Percentiles rank a stretch among this genome's conserved stretches.
These are phyloP conservation scores for Pyrenochaeta sp. DNA, from an alignment of 2,329 filamentous ascomycete genomes.

Conservation along the genomic window DNA sequence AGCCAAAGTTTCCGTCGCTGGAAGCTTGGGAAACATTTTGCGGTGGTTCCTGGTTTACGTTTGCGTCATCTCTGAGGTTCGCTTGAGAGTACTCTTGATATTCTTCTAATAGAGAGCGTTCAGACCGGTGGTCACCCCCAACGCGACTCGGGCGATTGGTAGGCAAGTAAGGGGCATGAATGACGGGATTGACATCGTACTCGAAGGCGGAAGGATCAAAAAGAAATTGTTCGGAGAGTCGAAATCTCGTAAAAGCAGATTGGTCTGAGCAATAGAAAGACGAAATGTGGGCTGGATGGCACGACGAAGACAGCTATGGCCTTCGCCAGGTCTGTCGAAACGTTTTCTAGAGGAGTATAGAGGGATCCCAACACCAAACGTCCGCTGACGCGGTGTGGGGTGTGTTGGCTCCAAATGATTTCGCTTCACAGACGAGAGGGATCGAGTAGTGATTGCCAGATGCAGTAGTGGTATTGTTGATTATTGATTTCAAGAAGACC, in stretches of 20 bases:
- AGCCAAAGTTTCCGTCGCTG: not conserved
- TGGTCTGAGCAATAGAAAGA: not conserved
- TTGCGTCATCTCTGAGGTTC: not conserved
- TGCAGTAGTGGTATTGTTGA: not conserved
- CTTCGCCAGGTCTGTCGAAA: not conserved
- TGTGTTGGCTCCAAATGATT: not conserved
- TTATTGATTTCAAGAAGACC: not conserved
- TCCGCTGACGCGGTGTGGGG: not conserved
- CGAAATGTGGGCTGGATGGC: not conserved
- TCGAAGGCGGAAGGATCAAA: slow-evolving; percentile 4
- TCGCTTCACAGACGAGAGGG: too few relatives aligned
- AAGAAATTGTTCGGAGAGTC: not conserved
- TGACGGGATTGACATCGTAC: slow-evolving; percentile 3
- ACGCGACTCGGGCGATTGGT: not conserved
- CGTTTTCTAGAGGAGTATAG: not conserved
- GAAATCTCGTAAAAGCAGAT: not conserved
- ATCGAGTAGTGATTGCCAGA: too few relatives aligned
- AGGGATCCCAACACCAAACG: not conserved
- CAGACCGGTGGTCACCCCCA: not conserved
- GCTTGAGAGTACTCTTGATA: not conserved
- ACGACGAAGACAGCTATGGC: not conserved
- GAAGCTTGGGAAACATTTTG: not conserved
- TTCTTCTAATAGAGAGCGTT: not conserved
- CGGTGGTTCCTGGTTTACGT: not conserved
- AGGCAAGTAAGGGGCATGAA: not conserved